Percentiles rank a stretch among this genome's conserved stretches.
Conservation (phyloP, 441 rosid species). For the Adansonia grandidieri region DNA sequence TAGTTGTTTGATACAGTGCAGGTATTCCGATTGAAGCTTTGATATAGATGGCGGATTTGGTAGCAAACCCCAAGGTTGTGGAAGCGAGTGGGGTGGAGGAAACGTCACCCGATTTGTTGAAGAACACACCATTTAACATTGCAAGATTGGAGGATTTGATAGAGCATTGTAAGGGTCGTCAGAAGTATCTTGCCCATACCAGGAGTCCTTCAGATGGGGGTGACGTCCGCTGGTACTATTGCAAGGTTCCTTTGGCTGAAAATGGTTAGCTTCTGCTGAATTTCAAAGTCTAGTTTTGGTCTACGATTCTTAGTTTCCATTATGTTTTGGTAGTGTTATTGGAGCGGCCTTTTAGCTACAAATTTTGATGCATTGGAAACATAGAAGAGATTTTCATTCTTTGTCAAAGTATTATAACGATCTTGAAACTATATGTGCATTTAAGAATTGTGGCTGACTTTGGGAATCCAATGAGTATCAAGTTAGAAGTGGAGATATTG, state of each 20-base stretch:
- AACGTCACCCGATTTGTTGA: slow-evolving; percentile 69
- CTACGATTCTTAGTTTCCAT: background rate
- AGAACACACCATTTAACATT: slow-evolving; percentile 89
- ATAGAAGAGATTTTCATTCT: background rate
- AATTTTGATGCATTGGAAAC: background rate
- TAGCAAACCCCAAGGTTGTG: slow-evolving; percentile 23
- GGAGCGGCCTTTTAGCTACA: background rate
- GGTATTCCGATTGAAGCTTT: background rate
- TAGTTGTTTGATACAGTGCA: background rate
- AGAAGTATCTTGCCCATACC: slow-evolving; percentile 86
- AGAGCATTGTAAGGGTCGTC: slow-evolving; percentile 72
- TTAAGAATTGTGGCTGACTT: background rate
- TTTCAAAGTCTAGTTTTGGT: slow-evolving; percentile 10
- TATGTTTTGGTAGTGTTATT: slow-evolving; percentile 10
- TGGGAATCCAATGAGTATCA: background rate
- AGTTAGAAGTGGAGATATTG: slow-evolving; percentile 6
- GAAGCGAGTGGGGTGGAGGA: slow-evolving; percentile 42
- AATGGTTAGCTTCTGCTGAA: slow-evolving; percentile 52
- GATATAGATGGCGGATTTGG: slow-evolving; percentile 44
- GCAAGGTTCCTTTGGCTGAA: slow-evolving; percentile 76
- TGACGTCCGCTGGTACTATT: slow-evolving; percentile 93
- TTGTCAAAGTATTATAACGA: background rate
- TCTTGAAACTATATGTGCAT: background rate
- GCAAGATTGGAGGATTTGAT: slow-evolving; percentile 90
- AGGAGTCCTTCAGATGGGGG: slow-evolving; percentile 87